Conservation (phyloP, 257 asterid genomes). For the Ophiorrhiza pumila region DNA sequence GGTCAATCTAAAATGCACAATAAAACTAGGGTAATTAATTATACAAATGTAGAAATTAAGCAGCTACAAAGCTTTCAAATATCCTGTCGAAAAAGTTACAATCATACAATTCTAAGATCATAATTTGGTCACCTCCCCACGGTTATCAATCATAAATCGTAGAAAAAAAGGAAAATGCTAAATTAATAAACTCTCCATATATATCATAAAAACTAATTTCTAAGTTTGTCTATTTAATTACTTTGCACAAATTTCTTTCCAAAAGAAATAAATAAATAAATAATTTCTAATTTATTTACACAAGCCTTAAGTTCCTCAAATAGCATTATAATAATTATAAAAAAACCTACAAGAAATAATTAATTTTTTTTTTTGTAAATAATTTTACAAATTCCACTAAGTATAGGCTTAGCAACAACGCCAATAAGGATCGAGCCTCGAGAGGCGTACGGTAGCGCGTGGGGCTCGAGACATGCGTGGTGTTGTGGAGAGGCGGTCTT, state of each 20-base stretch:
- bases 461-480: constrained; percentile 43
- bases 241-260: too few relatives aligned
- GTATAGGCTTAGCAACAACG: too few relatives aligned
- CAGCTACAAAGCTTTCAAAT: not conserved
- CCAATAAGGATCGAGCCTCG: too few relatives aligned
- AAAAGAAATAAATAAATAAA: too few relatives aligned
- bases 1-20: not conserved
- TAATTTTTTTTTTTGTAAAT: too few relatives aligned
- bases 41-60: not conserved
- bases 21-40: not conserved
- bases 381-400: too few relatives aligned
- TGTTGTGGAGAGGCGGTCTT: constrained; percentile 23
- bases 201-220: too few relatives aligned
- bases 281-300: too few relatives aligned
- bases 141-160: not conserved
- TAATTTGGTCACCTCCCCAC: constrained; percentile 25
- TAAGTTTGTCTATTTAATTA: too few relatives aligned
- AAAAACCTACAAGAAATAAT: not conserved
- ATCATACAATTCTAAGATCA: constrained; percentile 8
- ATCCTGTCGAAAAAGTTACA: constrained; percentile 7
- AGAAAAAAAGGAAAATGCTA: not conserved
- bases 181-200: not conserved
- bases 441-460: constrained; percentile 29
- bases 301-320: too few relatives aligned
- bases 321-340: too few relatives aligned